Evolutionary conservation across 352 stramenopile species (phyloP), one percentile per base, ranked within the genome.

Genomic region (Pseudoperonospora humuli): DNA sequence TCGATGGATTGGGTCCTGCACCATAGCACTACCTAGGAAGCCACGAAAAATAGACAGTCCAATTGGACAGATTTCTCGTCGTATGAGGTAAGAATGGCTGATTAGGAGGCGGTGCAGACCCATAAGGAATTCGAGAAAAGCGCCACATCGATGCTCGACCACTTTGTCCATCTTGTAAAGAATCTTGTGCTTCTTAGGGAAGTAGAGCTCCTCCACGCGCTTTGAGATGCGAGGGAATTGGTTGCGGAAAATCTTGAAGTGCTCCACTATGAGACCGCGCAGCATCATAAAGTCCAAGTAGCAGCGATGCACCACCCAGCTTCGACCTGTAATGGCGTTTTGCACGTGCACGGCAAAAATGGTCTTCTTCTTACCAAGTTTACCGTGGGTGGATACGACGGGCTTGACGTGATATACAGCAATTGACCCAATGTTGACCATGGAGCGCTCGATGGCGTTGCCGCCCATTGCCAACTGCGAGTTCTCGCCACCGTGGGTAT

Each of bases 121-220:
- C 46, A 81, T 61, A 27, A 85, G 61, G 40, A 78, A 84, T 32
- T 79, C 64, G 17, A 86, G 67, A 34, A 87, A 87, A 9, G 66
- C 64, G 18, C 81, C 60, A 35, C 72, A 76, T 18, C 70, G 73
- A 32, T 84, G 70, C 40, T 84, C 69, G 19, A 84, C 54, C 17
- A 83, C 57, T 7, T 73, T 81, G 38, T 50, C 57, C 38, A 65
- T 60, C 18, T 75, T 70, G 34, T 64, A 56, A 14, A 66, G 65
- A 39, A 85, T 75, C 48, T 73, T 79, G 55, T 80, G 66, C 45
- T 76, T 82, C 49, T 73, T 73, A 13, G 75, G 75, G 48, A 87
- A 87, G 43, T 81, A 84, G 32, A 85, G 54, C n/a, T 74, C 64
- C 28, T 64, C 49, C 2, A 83, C 38, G 14, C 68, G 50, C 10